phyloP scores from a whole-genome alignment of 2,329 filamentous ascomycete genomes.

The Calonectria hawksworthii region DNA sequence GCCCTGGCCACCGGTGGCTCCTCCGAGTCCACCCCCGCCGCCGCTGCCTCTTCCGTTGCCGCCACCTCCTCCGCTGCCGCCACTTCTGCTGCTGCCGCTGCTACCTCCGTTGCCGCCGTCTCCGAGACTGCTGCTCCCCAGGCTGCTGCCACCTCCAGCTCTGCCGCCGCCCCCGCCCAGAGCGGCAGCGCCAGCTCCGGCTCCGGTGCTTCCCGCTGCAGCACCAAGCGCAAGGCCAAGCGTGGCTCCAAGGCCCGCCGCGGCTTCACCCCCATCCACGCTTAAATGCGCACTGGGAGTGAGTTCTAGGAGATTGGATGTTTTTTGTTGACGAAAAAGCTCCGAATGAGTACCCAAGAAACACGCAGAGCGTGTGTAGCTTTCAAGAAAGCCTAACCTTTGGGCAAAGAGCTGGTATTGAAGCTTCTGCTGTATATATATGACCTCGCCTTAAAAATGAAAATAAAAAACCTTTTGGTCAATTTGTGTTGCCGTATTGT shows the following conservation, averaged over 20 bases:
- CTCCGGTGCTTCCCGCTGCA: conserved; percentile 31
- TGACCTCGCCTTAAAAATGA: conserved; percentile 39
- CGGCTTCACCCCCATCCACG: conserved; percentile 34
- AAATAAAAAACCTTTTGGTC: conserved; percentile 15
- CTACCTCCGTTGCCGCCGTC: conserved; percentile 6
- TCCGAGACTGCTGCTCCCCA: conserved; percentile 13
- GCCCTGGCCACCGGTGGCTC: conserved; percentile 27
- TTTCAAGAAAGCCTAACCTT: conserved; percentile 33
- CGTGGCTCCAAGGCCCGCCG: conserved; percentile 35
- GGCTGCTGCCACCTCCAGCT: conserved; percentile 23
- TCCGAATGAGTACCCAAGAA: conserved; percentile 19
- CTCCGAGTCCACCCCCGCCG: conserved; percentile 22
- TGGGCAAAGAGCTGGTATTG: conserved; percentile 35
- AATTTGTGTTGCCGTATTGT: not conserved
- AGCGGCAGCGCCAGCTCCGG: conserved; percentile 4
- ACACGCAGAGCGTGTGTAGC: conserved; percentile 35
- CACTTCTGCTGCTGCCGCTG: conserved; percentile 9
- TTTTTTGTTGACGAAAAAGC: not conserved
- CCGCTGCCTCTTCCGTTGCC: conserved; percentile 17
- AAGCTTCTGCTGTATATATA: conserved; percentile 48
- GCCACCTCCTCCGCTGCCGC: conserved; percentile 27
- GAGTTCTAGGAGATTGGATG: not conserved
- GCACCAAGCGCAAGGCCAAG: conserved; percentile 43
- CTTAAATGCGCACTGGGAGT: not conserved
- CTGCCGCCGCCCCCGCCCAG: conserved; percentile 24